A percentile compares a stretch with the other conserved stretches of the same genome.
phyloP scores from a whole-genome alignment of 305 asterid genomes.

The Fraxinus albicans region DNA sequence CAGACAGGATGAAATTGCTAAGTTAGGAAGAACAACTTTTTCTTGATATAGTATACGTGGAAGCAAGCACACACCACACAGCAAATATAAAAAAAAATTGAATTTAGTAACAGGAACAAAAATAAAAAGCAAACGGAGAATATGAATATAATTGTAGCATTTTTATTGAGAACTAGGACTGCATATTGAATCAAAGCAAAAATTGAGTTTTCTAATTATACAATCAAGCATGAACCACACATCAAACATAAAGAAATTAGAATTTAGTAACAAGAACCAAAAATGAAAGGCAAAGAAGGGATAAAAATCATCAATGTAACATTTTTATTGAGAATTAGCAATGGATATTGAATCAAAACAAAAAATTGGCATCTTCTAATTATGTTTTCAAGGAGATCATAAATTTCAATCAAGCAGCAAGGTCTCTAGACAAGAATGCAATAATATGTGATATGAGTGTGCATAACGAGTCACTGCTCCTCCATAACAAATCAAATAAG shows the following conservation, averaged over 20 bases:
- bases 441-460: background rate
- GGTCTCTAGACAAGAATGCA: background rate
- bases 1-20: background rate
- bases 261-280: background rate
- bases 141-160: background rate
- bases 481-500: background rate
- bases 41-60: background rate
- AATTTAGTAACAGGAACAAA: background rate
- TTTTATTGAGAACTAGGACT: background rate
- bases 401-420: background rate
- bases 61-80: background rate
- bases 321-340: background rate
- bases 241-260: background rate
- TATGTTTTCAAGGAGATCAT: background rate
- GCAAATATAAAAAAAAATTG: background rate
- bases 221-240: conserved; percentile 1
- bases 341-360: background rate
- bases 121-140: background rate
- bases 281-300: background rate
- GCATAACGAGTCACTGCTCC: background rate
- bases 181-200: background rate
- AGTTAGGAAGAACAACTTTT: background rate
- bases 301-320: background rate
- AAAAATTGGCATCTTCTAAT: background rate
- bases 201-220: background rate